These are phyloP conservation scores for Glomus cerebriforme DNA, from an alignment of 192 early-diverging fungal species.

Conservation along the genomic window DNA sequence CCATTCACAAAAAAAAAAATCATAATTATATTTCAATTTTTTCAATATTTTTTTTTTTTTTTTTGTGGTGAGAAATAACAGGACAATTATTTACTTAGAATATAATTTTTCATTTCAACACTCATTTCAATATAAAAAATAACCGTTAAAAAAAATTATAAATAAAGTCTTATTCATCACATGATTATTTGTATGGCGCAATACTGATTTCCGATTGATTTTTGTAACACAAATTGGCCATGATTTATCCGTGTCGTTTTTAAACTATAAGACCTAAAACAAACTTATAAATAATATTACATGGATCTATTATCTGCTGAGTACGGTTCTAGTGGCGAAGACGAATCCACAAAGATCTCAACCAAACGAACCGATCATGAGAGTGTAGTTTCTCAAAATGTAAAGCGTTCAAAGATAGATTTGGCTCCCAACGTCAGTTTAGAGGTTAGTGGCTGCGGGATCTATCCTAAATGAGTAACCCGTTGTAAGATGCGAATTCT, in stretches of 20 bases:
- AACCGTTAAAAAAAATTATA: not conserved
- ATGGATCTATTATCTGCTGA: constrained; percentile 10
- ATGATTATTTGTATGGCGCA: not conserved
- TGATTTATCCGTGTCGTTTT: too few relatives aligned
- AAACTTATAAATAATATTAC: not conserved
- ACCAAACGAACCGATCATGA: not conserved
- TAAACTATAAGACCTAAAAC: too few relatives aligned
- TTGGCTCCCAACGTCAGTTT: constrained; percentile 55
- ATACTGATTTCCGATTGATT: too few relatives aligned
- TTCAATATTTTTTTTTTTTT: too few relatives aligned
- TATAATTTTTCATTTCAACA: too few relatives aligned
- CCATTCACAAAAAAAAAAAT: too few relatives aligned
- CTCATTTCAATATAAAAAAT: too few relatives aligned
- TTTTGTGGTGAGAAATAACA: too few relatives aligned
- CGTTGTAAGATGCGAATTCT: not conserved
- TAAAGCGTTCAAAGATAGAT: constrained; percentile 41
- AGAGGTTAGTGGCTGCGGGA: constrained; percentile 40
- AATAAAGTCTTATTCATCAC: not conserved
- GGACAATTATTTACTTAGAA: too few relatives aligned
- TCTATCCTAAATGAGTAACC: not conserved
- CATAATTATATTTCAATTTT: too few relatives aligned
- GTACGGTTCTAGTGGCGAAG: not conserved
- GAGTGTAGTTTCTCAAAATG: not conserved
- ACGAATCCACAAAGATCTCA: not conserved
- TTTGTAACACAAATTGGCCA: too few relatives aligned